These are phyloP conservation scores for Botryotinia calthae DNA, from an alignment of 2,329 filamentous ascomycete genomes.

Conservation along the genomic window DNA sequence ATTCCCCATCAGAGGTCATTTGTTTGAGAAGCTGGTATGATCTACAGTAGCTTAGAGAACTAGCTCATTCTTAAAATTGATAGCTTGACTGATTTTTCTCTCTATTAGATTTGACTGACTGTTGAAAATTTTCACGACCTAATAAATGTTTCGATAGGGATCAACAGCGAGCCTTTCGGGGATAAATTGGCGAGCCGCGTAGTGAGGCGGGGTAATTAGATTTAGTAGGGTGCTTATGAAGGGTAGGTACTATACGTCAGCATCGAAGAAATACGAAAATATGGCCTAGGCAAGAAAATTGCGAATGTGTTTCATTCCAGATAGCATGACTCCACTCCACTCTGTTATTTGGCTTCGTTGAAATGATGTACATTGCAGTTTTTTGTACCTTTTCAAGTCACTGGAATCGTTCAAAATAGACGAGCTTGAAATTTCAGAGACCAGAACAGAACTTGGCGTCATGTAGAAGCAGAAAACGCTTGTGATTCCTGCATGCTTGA, in stretches of 20 bases:
- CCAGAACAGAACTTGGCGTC: not conserved
- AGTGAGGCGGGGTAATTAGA: not conserved
- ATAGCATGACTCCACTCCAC: not conserved
- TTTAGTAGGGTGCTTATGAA: not conserved
- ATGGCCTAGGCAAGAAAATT: not conserved
- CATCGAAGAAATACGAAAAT: not conserved
- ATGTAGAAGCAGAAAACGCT: not conserved
- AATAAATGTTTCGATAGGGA: not conserved
- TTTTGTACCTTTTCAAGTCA: not conserved
- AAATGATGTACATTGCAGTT: not conserved
- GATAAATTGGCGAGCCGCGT: not conserved
- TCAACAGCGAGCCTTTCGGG: no score
- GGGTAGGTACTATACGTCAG: not conserved
- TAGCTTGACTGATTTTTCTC: not conserved
- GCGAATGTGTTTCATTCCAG: not conserved
- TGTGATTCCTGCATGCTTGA: not conserved
- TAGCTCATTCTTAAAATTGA: not conserved
- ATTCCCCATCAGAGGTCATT: not conserved
- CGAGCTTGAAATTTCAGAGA: not conserved
- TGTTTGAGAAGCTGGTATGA: not conserved
- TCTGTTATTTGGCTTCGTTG: not conserved
- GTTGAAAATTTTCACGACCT: not conserved
- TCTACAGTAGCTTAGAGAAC: not conserved
- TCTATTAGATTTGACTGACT: not conserved
- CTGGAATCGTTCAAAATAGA: not conserved